These are phyloP conservation scores for Cardamine occulta DNA, from an alignment of 345 rosid genomes.

Conservation along the genomic window DNA sequence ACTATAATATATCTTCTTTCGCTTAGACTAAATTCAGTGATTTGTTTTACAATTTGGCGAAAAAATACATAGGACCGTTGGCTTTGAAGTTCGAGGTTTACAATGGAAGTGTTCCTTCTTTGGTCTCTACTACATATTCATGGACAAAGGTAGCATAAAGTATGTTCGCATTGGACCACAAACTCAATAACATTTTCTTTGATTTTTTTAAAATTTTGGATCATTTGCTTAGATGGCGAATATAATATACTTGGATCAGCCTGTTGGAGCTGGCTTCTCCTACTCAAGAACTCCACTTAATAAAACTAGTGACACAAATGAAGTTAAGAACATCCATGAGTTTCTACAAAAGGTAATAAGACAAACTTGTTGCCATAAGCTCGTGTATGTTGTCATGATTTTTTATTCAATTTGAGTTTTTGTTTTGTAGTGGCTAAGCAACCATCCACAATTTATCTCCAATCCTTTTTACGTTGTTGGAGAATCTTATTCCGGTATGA, in stretches of 20 bases:
- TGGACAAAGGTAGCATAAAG: constrained; percentile 58
- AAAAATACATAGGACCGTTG: constrained; percentile 51
- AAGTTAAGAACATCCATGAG: constrained; percentile 45
- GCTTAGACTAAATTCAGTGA: neutral
- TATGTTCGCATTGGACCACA: no score
- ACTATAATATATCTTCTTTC: neutral
- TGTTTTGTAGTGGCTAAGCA: constrained; percentile 55
- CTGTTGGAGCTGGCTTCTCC: constrained; percentile 77
- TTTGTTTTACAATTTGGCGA: neutral
- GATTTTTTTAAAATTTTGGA: constrained; percentile 9
- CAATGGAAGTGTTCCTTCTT: constrained; percentile 61
- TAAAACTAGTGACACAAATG: constrained; percentile 50
- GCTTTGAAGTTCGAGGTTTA: constrained; percentile 49
- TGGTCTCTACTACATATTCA: constrained; percentile 57
- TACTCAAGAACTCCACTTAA: constrained; percentile 48
- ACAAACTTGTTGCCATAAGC: neutral
- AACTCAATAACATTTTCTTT: no score
- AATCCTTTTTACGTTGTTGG: constrained; percentile 62
- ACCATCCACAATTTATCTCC: constrained; percentile 54
- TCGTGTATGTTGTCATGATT: no score
- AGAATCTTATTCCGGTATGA: constrained; percentile 68
- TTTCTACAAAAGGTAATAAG: constrained; percentile 56
- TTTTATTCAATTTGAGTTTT: neutral
- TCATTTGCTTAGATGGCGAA: constrained; percentile 59
- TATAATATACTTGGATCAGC: constrained; percentile 68